A percentile compares a stretch with the other conserved stretches of the same genome.
phyloP scores from a whole-genome alignment of 2,329 filamentous ascomycete genomes.

The Thermomyces lanuginosus region DNA sequence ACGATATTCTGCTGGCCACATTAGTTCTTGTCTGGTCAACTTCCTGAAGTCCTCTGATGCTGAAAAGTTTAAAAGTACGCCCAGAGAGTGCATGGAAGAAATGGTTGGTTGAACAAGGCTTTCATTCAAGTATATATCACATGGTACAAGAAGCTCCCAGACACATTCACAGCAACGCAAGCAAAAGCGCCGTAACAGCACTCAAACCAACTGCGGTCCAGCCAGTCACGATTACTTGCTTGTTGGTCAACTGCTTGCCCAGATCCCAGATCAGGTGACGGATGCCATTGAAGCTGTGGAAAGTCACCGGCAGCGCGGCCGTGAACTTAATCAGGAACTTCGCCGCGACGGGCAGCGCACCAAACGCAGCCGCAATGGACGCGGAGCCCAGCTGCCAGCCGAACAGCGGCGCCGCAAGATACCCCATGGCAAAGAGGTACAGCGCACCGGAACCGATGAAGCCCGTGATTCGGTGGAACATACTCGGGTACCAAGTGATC shows the following conservation, averaged over 20 bases:
- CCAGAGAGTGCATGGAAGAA: no score
- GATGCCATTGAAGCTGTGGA: conserved; percentile 52
- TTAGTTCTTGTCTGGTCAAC: no score
- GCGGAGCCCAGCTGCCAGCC: conserved; percentile 55
- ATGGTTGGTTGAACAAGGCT: no score
- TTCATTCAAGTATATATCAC: no score
- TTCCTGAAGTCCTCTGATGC: no score
- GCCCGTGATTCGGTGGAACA: conserved; percentile 73
- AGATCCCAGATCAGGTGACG: conserved; percentile 58
- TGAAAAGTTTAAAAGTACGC: no score
- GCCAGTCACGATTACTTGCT: conserved; percentile 47
- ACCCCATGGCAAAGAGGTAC: conserved; percentile 66
- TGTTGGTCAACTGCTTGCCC: conserved; percentile 45
- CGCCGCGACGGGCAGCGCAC: conserved; percentile 39
- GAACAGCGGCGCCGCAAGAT: conserved; percentile 61
- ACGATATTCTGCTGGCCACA: no score
- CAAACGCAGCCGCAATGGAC: conserved; percentile 48
- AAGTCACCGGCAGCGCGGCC: conserved; percentile 50
- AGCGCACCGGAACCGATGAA: conserved; percentile 52
- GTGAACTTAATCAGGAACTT: conserved; percentile 45
- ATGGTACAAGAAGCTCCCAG: no score
- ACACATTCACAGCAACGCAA: conserved; percentile 30
- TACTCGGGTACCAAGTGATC: conserved; percentile 68
- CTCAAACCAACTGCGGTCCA: conserved; percentile 46
- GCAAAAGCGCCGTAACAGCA: conserved; percentile 30